These are phyloP conservation scores for Urochloa ruziziensis DNA, from an alignment of 176 grass and related monocot genomes.

Conservation along the genomic window DNA sequence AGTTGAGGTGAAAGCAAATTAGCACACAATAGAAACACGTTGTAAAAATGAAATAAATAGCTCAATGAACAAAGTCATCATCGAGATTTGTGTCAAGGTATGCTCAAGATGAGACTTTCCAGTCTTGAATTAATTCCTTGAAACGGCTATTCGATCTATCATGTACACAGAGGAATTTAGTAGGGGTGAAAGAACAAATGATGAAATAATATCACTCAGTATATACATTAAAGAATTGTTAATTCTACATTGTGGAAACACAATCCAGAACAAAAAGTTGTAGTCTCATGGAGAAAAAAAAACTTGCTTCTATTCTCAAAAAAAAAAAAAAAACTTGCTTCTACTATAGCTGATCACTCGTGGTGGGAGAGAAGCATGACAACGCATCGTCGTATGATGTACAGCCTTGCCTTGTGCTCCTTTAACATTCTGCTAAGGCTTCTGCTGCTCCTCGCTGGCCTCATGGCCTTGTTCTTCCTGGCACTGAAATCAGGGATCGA, in stretches of 20 bases:
- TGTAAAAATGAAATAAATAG: no score
- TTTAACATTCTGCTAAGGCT: constrained; percentile 27
- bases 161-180: no score
- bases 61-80: no score
- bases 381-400: constrained; percentile 43
- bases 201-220: background rate
- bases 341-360: background rate
- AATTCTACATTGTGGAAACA: background rate
- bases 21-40: no score
- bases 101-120: no score
- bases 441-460: background rate
- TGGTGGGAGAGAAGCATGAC: constrained; percentile 24
- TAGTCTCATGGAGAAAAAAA: background rate
- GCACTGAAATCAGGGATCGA: background rate
- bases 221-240: constrained; percentile 23
- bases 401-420: constrained; percentile 37
- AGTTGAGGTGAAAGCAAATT: no score
- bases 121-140: no score
- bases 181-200: background rate
- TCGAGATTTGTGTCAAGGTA: no score
- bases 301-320: background rate
- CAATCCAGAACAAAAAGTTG: background rate
- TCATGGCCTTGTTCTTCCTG: constrained; percentile 4
- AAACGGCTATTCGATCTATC: no score
- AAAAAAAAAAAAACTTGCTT: background rate